phyloP scores from a whole-genome alignment of 306 rosid species.

The Myrica gale region DNA sequence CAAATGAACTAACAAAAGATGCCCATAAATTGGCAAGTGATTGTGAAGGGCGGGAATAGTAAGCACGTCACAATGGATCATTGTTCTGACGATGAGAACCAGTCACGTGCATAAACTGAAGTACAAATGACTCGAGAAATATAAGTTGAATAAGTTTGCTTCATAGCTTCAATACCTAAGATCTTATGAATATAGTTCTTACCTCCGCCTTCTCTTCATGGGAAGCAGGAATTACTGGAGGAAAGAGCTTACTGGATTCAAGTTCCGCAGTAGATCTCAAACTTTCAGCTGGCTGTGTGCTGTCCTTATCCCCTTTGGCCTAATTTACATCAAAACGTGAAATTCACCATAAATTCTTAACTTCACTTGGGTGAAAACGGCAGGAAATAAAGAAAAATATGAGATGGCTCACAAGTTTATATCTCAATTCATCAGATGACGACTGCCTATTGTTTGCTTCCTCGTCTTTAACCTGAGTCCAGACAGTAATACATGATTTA shows the following conservation, averaged over 20 bases:
- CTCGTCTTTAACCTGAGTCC: conserved; percentile 54
- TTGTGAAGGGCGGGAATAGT: neutral
- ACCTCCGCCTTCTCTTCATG: conserved; percentile 37
- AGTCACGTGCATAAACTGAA: neutral
- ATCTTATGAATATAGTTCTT: neutral
- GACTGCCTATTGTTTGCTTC: conserved; percentile 39
- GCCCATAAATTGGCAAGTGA: neutral
- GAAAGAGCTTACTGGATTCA: conserved; percentile 30
- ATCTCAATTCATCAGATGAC: conserved; percentile 31
- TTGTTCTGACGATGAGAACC: neutral
- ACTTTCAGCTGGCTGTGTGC: conserved; percentile 26
- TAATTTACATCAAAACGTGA: conserved; percentile 30
- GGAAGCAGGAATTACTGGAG: conserved; percentile 21
- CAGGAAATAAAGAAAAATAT: conserved; percentile 22
- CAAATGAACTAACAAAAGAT: neutral
- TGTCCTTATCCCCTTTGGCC: conserved; percentile 36
- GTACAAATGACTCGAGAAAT: neutral
- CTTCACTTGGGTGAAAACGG: conserved; percentile 1
- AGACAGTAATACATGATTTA: conserved; percentile 17
- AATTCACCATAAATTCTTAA: conserved; percentile 21
- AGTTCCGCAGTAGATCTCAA: conserved; percentile 31
- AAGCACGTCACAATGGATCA: neutral
- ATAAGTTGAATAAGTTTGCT: neutral
- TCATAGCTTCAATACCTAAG: neutral
- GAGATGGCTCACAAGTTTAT: conserved; percentile 50